Evolutionary conservation across 2,329 filamentous ascomycete genomes (phyloP).

Genomic region (Epichloe elymi): DNA sequence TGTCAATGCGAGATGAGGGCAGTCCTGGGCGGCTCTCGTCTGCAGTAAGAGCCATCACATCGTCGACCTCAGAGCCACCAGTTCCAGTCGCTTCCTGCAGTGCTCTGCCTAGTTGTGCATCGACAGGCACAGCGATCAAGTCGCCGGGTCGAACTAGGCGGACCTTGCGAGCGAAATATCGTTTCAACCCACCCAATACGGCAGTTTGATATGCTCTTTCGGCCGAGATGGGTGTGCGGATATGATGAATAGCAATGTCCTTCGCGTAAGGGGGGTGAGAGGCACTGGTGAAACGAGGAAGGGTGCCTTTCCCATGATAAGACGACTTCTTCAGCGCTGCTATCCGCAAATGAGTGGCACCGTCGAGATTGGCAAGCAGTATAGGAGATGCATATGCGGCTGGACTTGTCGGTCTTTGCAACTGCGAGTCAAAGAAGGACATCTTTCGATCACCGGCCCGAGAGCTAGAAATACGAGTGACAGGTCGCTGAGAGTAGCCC

Average conservation of each 20-base stretch:
- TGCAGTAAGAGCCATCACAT: constrained; percentile 44
- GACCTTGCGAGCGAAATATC: constrained; percentile 72
- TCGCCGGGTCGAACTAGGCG: constrained; percentile 79
- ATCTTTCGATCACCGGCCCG: constrained; percentile 37
- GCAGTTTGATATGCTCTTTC: constrained; percentile 77
- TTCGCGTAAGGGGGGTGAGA: constrained; percentile 48
- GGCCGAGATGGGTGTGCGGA: constrained; percentile 78
- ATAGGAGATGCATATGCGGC: constrained; percentile 71
- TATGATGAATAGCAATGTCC: constrained; percentile 78
- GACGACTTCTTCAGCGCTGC: constrained; percentile 49
- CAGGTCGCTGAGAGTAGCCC: constrained; percentile 47
- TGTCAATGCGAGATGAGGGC: constrained; percentile 29
- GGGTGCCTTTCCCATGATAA: constrained; percentile 36
- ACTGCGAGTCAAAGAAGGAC: constrained; percentile 57
- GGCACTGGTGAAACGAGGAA: constrained; percentile 41
- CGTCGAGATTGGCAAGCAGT: constrained; percentile 72
- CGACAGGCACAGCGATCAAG: constrained; percentile 76
- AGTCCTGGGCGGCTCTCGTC: constrained; percentile 16
- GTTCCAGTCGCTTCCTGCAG: constrained; percentile 58
- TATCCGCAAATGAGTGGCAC: constrained; percentile 65
- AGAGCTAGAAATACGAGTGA: constrained; percentile 46
- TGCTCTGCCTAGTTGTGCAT: constrained; percentile 69
- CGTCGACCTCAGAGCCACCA: constrained; percentile 56
- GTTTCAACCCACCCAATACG: constrained; percentile 74
- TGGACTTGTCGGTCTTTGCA: constrained; percentile 44